Evolutionary conservation across 176 grass and related monocot species (phyloP).

Genomic region (Cenchrus purpureus): DNA sequence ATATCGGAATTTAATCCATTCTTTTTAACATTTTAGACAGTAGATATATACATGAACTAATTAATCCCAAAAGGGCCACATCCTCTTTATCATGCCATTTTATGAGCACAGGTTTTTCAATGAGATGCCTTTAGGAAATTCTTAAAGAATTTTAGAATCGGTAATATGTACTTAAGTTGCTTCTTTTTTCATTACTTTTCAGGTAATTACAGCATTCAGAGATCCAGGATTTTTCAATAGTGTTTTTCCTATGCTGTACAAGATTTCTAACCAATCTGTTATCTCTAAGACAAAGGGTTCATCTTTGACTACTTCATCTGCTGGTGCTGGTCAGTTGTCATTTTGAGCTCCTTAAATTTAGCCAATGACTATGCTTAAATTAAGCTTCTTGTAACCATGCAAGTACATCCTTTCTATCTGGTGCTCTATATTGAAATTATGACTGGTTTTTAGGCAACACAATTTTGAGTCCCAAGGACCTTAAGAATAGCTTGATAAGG

Average conservation of each 20-base stretch:
- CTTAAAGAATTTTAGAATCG: conserved; percentile 19
- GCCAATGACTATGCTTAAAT: conserved; percentile 19
- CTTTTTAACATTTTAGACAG: background rate
- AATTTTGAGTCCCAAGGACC: background rate
- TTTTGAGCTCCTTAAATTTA: conserved; percentile 20
- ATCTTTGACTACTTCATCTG: conserved; percentile 45
- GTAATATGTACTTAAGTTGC: conserved; percentile 1
- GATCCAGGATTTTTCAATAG: conserved; percentile 74
- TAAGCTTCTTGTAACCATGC: background rate
- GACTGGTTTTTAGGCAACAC: background rate
- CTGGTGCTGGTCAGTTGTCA: conserved; percentile 58
- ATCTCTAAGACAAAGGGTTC: conserved; percentile 47
- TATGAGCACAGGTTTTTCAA: background rate
- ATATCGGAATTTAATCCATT: background rate
- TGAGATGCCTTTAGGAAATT: conserved; percentile 6
- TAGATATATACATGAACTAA: background rate
- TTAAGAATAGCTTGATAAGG: background rate
- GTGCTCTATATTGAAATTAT: conserved; percentile 2
- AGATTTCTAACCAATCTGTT: conserved; percentile 69
- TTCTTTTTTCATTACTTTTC: conserved; percentile 47
- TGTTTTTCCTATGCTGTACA: conserved; percentile 78
- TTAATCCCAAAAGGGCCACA: background rate
- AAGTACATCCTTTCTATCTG: background rate
- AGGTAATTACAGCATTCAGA: conserved; percentile 82
- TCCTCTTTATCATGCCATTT: background rate